Conservation (phyloP, 177 flowering plant species). For the Tripterygium wilfordii region DNA sequence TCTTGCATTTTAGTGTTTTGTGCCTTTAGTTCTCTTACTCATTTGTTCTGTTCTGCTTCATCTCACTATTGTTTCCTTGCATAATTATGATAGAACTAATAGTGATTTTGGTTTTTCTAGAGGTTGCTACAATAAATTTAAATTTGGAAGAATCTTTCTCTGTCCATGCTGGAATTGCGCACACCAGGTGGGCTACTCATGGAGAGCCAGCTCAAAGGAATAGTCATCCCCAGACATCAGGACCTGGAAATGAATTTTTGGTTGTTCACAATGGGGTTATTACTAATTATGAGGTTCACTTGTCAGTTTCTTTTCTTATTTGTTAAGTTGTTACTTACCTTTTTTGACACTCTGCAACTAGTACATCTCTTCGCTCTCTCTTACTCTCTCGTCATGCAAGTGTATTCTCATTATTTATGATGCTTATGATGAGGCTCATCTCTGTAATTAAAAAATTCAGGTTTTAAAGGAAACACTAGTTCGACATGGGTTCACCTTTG, state of each 20-base stretch:
- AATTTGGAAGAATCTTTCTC: conserved; percentile 76
- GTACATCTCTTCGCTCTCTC: too few relatives aligned
- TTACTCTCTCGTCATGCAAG: too few relatives aligned
- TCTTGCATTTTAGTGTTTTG: too few relatives aligned
- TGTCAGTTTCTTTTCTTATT: background rate
- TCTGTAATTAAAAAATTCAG: conserved; percentile 26
- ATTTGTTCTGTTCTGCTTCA: too few relatives aligned
- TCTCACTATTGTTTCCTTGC: too few relatives aligned
- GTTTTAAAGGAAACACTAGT: conserved; percentile 82
- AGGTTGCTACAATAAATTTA: conserved; percentile 54
- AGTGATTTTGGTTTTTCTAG: conserved; percentile 37
- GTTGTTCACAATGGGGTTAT: conserved; percentile 96
- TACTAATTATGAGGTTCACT: conserved; percentile 82
- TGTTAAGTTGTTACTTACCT: too few relatives aligned
- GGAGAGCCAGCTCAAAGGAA: conserved; percentile 97
- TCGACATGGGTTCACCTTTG: conserved; percentile 88
- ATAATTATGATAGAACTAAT: conserved; percentile 1
- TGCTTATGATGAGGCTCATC: background rate
- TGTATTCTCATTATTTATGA: background rate
- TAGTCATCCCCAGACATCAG: conserved; percentile 95
- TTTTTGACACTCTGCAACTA: too few relatives aligned
- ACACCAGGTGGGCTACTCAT: conserved; percentile 99
- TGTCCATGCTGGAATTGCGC: conserved; percentile 93
- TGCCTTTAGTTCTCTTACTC: too few relatives aligned
- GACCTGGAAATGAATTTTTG: conserved; percentile 71